Percentiles rank a stretch among this genome's conserved stretches.
phyloP scores from a whole-genome alignment of 148 eudicot genomes.

The Diospyros kaki region DNA sequence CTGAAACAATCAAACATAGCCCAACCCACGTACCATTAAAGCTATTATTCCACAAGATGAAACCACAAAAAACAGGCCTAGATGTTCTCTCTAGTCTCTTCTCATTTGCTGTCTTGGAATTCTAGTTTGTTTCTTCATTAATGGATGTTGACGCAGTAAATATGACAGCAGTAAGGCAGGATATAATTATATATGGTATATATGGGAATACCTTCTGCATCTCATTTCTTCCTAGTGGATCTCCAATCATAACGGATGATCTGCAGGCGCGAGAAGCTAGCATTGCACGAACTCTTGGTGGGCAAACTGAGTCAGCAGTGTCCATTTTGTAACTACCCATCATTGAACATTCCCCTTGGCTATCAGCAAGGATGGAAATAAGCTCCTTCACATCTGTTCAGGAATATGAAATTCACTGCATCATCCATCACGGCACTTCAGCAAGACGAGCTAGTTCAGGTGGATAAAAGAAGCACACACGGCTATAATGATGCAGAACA shows the following conservation, averaged over 20 bases:
- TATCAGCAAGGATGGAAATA: slow-evolving; percentile 77
- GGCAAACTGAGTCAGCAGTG: slow-evolving; percentile 82
- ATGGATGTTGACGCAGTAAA: too few species aligned
- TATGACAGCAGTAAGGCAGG: too few species aligned
- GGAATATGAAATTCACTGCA: slow-evolving; percentile 4
- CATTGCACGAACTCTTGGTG: slow-evolving; percentile 92
- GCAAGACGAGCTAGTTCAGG: background rate
- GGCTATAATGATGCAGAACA: background rate
- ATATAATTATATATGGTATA: background rate
- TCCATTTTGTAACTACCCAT: slow-evolving; percentile 71
- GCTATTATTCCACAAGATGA: background rate
- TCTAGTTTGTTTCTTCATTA: too few species aligned
- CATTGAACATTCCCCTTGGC: slow-evolving; percentile 84
- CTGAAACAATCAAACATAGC: slow-evolving; percentile 33
- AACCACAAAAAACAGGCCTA: too few species aligned
- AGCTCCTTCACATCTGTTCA: slow-evolving; percentile 87
- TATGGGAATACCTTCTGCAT: slow-evolving; percentile 76
- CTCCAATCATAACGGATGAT: slow-evolving; percentile 91
- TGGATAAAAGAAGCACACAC: background rate
- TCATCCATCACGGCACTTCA: background rate
- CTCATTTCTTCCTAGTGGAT: slow-evolving; percentile 87
- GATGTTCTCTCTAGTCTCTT: too few species aligned
- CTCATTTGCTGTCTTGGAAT: too few species aligned
- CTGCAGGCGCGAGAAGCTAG: slow-evolving; percentile 98
- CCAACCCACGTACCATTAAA: too few species aligned